phyloP scores from a whole-genome alignment of 2,329 filamentous ascomycete species.

The Sporothrix inflata region DNA sequence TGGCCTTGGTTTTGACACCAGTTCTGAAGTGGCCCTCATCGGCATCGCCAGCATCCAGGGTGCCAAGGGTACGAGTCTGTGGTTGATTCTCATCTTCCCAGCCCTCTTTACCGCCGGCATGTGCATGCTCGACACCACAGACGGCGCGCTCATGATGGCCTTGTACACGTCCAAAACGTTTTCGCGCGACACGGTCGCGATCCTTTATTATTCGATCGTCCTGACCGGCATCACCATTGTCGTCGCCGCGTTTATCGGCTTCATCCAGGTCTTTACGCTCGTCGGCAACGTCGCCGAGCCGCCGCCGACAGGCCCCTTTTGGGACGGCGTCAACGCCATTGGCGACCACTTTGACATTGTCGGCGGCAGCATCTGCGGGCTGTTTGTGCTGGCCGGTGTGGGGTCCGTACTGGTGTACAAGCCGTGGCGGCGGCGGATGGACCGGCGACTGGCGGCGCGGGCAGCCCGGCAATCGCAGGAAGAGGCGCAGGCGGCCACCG shows the following conservation, averaged over 20 bases:
- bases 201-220: constrained; percentile 91
- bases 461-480: background rate
- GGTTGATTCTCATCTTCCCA: constrained; percentile 92
- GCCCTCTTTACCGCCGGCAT: constrained; percentile 91
- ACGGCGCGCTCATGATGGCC: constrained; percentile 93
- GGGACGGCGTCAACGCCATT: constrained; percentile 79
- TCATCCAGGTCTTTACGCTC: constrained; percentile 80
- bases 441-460: constrained; percentile 32
- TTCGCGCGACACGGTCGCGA: constrained; percentile 80
- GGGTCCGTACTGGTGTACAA: constrained; percentile 75
- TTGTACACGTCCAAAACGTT: constrained; percentile 83
- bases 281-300: constrained; percentile 76
- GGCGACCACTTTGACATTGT: constrained; percentile 85
- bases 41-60: constrained; percentile 90
- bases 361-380: constrained; percentile 81
- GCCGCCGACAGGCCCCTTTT: constrained; percentile 74
- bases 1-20: constrained; percentile 93
- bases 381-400: constrained; percentile 77
- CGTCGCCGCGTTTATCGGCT: constrained; percentile 82
- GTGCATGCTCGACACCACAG: constrained; percentile 90
- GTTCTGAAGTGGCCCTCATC: constrained; percentile 87
- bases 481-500: background rate
- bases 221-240: constrained; percentile 81
- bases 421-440: constrained; percentile 69
- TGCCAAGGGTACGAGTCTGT: constrained; percentile 82